These are phyloP conservation scores for Ogataea hybrid DNA, from an alignment of 1,139 yeast species.

Conservation along the genomic window DNA sequence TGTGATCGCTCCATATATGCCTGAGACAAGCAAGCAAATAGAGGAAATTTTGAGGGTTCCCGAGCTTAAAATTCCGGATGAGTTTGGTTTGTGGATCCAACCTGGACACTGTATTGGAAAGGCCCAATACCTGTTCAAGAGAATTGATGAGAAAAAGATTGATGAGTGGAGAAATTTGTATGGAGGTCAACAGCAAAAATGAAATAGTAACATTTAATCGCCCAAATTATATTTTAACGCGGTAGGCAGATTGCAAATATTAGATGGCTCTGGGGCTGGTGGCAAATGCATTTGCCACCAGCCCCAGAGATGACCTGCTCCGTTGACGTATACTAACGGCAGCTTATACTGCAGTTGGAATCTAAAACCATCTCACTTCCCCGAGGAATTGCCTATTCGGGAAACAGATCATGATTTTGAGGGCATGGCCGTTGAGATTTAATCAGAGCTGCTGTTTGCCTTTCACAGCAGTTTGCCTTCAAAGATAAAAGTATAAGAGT, in stretches of 20 bases:
- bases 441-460: not conserved
- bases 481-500: not conserved
- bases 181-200: conserved; percentile 58
- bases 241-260: not conserved
- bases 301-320: too few species aligned
- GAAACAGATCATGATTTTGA: conserved; percentile 3
- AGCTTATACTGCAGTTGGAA: not conserved
- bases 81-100: conserved; percentile 63
- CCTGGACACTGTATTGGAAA: conserved; percentile 88
- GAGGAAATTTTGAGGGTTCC: conserved; percentile 83
- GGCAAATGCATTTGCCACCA: conserved; percentile 9
- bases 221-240: conserved; percentile 4
- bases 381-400: conserved; percentile 4
- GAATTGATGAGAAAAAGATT: conserved; percentile 88
- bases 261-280: conserved; percentile 2
- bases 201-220: not conserved
- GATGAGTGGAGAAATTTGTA: conserved; percentile 84
- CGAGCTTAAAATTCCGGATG: conserved; percentile 70
- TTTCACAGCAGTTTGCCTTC: conserved; percentile 1
- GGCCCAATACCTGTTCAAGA: conserved; percentile 85
- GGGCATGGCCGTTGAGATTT: not conserved
- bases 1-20: conserved; percentile 84
- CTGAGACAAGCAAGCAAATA: conserved; percentile 72
- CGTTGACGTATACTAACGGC: not conserved
- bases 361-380: not conserved